These are phyloP conservation scores for Sergeia podlipaevii DNA, from an alignment of 208 protist species.

Conservation along the genomic window DNA sequence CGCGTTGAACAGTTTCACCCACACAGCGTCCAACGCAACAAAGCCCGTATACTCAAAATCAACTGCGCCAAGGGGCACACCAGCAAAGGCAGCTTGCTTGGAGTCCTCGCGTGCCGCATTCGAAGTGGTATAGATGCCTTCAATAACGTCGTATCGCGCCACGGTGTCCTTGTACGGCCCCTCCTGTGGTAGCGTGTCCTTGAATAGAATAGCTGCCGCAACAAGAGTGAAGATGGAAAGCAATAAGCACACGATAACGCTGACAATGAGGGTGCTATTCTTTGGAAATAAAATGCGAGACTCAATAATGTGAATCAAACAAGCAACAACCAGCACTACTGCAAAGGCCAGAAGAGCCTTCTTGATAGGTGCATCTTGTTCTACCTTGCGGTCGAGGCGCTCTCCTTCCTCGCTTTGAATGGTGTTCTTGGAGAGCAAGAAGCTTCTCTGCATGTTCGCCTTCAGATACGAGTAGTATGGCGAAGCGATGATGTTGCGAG, in stretches of 20 bases:
- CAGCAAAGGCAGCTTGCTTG: conserved; percentile 7
- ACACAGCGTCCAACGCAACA: background rate
- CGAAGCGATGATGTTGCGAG: conserved; percentile 5
- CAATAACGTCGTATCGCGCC: background rate
- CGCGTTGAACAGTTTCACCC: background rate
- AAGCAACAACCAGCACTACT: background rate
- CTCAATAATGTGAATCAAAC: background rate
- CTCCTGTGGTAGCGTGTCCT: background rate
- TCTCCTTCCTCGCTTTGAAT: background rate
- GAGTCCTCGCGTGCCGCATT: background rate
- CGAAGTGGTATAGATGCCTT: background rate
- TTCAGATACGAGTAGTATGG: conserved; percentile 15
- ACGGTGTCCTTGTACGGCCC: background rate
- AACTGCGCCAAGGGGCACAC: background rate
- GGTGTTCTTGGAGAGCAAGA: background rate
- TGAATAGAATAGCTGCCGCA: background rate
- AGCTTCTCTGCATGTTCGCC: background rate
- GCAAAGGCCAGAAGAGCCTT: background rate
- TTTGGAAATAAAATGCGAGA: background rate
- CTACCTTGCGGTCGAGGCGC: background rate
- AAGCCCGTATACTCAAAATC: background rate
- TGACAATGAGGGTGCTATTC: background rate
- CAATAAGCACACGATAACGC: background rate
- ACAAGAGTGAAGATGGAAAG: background rate
- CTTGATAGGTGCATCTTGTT: background rate